Conservation (phyloP, 371 early-diverging fungal genomes). For the Catenaria anguillulae region DNA sequence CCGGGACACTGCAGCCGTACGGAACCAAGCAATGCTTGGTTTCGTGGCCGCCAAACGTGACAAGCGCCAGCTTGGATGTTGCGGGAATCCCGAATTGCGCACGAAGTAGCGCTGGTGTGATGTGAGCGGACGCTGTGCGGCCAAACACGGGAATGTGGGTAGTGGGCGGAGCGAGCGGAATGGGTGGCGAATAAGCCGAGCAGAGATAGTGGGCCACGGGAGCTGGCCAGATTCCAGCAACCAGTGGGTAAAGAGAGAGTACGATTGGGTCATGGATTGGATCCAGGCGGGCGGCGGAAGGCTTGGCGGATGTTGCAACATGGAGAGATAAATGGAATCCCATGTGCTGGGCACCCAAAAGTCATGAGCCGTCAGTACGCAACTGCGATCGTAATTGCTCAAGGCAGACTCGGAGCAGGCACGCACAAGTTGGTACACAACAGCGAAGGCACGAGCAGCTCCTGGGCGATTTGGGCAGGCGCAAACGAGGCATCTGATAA, state of each 20-base stretch:
- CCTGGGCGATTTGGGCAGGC: background rate
- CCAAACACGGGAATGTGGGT: constrained; percentile 6
- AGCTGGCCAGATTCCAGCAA: constrained; percentile 4
- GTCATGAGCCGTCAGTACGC: background rate
- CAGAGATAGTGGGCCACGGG: too few relatives aligned
- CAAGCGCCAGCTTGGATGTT: background rate
- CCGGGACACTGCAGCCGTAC: background rate
- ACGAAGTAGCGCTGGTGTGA: background rate
- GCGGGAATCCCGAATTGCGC: background rate
- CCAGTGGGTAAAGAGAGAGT: constrained; percentile 1
- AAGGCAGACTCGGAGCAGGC: background rate
- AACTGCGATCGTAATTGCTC: background rate
- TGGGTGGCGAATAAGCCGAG: too few relatives aligned
- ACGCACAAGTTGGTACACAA: background rate
- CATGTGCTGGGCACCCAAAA: background rate
- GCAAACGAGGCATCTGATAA: background rate
- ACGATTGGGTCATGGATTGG: background rate
- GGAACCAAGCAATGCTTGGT: background rate
- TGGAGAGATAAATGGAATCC: background rate
- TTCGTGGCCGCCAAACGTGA: constrained; percentile 4
- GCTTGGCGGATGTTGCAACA: background rate
- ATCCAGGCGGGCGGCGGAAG: background rate
- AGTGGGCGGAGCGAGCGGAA: constrained; percentile 11
- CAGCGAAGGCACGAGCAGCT: background rate
- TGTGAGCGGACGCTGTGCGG: background rate